Evolutionary conservation across 768 basidiomycete genomes (phyloP).

Genomic region (Mycena chlorophos): DNA sequence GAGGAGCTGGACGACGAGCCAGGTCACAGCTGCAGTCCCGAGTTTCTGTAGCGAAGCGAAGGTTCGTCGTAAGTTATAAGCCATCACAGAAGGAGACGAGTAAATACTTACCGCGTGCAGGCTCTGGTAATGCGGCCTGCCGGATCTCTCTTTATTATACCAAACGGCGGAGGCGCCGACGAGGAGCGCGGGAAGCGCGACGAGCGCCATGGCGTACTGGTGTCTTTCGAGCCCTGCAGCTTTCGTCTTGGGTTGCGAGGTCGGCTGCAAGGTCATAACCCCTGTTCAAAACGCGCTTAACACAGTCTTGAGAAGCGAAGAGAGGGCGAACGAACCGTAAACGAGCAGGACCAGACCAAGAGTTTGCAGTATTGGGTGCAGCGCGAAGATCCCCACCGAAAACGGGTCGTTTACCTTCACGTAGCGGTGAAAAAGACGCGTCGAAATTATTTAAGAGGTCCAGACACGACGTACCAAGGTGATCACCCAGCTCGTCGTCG

Average conservation of each 20-base stretch:
- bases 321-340: conserved; percentile 46
- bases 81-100: neutral
- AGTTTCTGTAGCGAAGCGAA: conserved; percentile 44
- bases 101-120: conserved; percentile 70
- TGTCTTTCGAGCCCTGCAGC: conserved; percentile 69
- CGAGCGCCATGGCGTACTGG: conserved; percentile 56
- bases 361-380: conserved; percentile 65
- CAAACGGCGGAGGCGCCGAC: conserved; percentile 63
- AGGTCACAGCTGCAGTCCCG: conserved; percentile 60
- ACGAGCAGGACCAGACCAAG: conserved; percentile 57
- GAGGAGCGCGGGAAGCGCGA: conserved; percentile 58
- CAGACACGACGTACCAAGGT: neutral
- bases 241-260: conserved; percentile 64
- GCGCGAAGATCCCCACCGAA: conserved; percentile 58
- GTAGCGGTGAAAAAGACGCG: neutral
- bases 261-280: conserved; percentile 75
- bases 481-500: conserved; percentile 44
- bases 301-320: neutral
- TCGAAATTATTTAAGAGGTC: neutral
- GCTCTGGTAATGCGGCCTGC: conserved; percentile 58
- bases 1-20: conserved; percentile 60
- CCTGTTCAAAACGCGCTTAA: conserved; percentile 37
- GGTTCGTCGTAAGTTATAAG: neutral
- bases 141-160: conserved; percentile 57
- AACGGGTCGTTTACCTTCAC: conserved; percentile 40